Conservation (phyloP, 805 yeast species). For the Yamadazyma philogaea region DNA sequence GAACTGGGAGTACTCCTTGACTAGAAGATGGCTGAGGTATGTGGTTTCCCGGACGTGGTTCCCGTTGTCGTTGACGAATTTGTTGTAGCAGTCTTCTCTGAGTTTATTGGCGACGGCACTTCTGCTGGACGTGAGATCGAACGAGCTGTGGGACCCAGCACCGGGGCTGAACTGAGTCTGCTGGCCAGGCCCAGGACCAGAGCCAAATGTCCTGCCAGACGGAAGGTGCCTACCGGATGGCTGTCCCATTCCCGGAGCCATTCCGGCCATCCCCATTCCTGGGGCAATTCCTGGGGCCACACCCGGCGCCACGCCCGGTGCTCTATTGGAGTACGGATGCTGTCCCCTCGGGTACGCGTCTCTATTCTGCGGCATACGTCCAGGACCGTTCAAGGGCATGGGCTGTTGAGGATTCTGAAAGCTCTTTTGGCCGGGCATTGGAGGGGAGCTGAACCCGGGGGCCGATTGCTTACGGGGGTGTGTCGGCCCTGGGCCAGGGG, state of each 20-base stretch:
- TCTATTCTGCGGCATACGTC: neutral
- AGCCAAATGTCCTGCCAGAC: too few species aligned
- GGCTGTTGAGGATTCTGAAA: constrained; percentile 5
- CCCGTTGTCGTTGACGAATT: constrained; percentile 24
- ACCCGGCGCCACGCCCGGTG: too few species aligned
- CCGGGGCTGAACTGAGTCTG: neutral
- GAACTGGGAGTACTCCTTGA: constrained; percentile 69
- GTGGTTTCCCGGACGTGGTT: constrained; percentile 28
- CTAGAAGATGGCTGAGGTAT: constrained; percentile 73
- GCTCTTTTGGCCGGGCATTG: constrained; percentile 1
- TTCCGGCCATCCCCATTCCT: neutral
- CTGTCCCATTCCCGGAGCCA: neutral
- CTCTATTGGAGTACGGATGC: constrained; percentile 5
- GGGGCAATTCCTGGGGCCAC: neutral
- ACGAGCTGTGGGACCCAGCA: constrained; percentile 1
- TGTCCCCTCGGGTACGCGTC: neutral
- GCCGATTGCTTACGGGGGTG: constrained; percentile 10
- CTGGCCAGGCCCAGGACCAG: too few species aligned
- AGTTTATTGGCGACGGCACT: constrained; percentile 28
- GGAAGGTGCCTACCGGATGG: neutral
- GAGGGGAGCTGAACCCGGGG: neutral
- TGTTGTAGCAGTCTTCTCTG: constrained; percentile 38
- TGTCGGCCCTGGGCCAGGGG: neutral
- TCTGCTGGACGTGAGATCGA: constrained; percentile 1
- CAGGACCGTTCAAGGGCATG: neutral